Percentiles rank a stretch among this genome's conserved stretches.
phyloP scores from a whole-genome alignment of 208 protist genomes.

The Leishmania major region DNA sequence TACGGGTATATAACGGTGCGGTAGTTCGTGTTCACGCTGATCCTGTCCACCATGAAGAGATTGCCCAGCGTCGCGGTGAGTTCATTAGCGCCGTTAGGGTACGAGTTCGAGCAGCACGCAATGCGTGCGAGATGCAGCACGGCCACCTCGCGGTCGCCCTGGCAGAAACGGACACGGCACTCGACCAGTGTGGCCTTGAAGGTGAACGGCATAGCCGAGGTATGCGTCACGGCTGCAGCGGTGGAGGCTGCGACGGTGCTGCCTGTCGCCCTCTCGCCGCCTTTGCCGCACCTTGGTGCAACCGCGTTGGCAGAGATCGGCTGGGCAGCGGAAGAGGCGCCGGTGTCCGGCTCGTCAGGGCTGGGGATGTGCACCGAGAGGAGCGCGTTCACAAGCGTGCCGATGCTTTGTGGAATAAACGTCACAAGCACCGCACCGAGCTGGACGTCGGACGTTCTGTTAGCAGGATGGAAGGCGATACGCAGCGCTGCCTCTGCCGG shows the following conservation, averaged over 20 bases:
- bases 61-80: constrained; percentile 46
- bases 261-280: not conserved
- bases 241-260: not conserved
- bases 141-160: constrained; percentile 49
- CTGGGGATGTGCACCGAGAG: constrained; percentile 66
- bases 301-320: not conserved
- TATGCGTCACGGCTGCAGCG: not conserved
- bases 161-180: constrained; percentile 45
- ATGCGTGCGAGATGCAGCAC: constrained; percentile 37
- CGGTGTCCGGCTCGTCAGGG: constrained; percentile 4
- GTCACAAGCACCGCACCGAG: constrained; percentile 54
- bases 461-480: constrained; percentile 24
- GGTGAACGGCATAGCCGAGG: constrained; percentile 5
- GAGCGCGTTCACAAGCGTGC: constrained; percentile 68
- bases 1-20: constrained; percentile 52
- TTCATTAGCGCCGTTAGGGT: constrained; percentile 42
- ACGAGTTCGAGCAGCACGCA: constrained; percentile 28
- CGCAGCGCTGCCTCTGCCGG: constrained; percentile 21
- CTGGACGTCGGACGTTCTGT: constrained; percentile 38
- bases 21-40: constrained; percentile 40
- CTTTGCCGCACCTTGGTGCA: not conserved
- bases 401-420: constrained; percentile 64
- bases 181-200: constrained; percentile 24
- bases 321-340: not conserved
- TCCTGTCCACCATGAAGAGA: constrained; percentile 55